phyloP scores from a whole-genome alignment of 2,329 filamentous ascomycete genomes.

The Talaromyces amestolkiae region DNA sequence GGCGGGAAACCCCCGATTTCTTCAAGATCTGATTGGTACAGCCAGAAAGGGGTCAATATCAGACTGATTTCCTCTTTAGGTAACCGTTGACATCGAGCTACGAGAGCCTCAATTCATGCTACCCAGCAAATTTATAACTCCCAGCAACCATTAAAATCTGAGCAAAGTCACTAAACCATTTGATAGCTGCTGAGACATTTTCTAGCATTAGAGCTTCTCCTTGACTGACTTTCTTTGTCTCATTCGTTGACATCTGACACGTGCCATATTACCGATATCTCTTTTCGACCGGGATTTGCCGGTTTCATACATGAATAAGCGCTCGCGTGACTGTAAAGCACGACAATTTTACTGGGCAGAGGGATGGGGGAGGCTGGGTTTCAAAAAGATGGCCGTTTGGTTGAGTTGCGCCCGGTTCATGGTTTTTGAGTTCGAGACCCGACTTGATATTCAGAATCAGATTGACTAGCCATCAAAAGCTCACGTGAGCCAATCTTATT shows the following conservation, averaged over 20 bases:
- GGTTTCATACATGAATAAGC: background rate
- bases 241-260: constrained; percentile 7
- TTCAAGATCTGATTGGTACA: constrained; percentile 8
- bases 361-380: background rate
- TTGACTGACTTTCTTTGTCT: constrained; percentile 16
- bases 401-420: background rate
- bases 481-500: background rate
- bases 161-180: background rate
- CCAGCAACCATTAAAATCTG: constrained; percentile 2
- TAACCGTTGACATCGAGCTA: background rate
- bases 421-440: constrained; percentile 2
- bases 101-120: background rate
- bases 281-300: background rate
- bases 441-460: background rate
- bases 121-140: background rate
- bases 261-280: background rate
- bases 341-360: background rate
- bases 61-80: constrained; percentile 11
- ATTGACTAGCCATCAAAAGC: background rate
- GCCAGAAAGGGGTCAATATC: constrained; percentile 2
- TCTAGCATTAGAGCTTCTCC: constrained; percentile 3
- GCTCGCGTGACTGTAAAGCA: background rate
- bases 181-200: background rate
- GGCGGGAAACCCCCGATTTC: background rate
- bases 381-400: background rate